Base-by-base conservation (phyloP, 345 rosid genomes). In the Noccaea caerulescens region DNA sequence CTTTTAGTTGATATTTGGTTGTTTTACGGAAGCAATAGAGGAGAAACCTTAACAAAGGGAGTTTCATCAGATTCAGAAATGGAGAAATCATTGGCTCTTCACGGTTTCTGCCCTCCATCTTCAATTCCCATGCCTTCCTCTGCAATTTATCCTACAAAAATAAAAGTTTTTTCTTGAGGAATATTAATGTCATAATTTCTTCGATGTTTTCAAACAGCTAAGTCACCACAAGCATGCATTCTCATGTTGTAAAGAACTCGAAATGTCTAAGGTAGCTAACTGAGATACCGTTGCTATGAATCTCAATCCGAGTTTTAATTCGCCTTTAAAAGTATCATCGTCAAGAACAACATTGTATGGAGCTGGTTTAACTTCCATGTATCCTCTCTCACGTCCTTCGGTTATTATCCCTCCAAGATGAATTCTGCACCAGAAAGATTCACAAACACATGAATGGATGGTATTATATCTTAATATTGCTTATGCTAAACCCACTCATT, bases 271-370 rank as follows among this genome's bases (percentile, higher is more conserved):
- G 32, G 1, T 37, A 23, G 25, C 54, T 18, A 52, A 52, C 39
- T 75, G 25, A 41, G 34, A 16, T 69, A 86, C 97, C n/a, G 78
- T 56, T 8, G 79, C 63, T 8, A 71, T 62, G 87, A 94, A 91
- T 66, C 75, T 91, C 68, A 91, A 76, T 8, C 93, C 96, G 51
- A 89, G 63, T 76, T 81, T 82, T 2, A 88, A 65, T 73, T 80
- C 76, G 69, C 96, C 97, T 78, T 80, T 87, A 57, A 85, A 91
- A 32, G 93, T 80, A 71, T 80, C 77, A 62, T 94, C 96, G 53
- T 88, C 91, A 53, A 86, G 91, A 55, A 89, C 88, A 49, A 86
- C 95, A 73, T 83, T 89, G 61, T 82, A 85, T 6, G 88, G 79
- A 68, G 83, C 72, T 73, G 97, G 89, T 66, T 72, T 82, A 64